Percentiles rank a stretch among this genome's conserved stretches.
phyloP scores from a whole-genome alignment of 2,329 filamentous ascomycete genomes.

The Colletotrichum coccodes region DNA sequence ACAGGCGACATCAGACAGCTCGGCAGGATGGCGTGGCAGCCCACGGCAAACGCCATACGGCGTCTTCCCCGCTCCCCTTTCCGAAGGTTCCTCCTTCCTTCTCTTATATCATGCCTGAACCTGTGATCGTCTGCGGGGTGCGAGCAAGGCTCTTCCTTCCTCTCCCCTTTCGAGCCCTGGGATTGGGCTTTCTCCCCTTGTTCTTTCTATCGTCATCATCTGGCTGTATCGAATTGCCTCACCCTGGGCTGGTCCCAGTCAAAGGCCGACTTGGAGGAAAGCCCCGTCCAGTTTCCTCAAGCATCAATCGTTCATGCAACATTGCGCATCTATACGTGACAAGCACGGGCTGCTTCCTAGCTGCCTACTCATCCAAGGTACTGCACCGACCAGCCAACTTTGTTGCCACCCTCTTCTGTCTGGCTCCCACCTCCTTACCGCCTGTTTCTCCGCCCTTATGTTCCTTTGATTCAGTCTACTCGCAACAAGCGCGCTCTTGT shows the following conservation, averaged over 20 bases:
- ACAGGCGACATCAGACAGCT: conserved; percentile 22
- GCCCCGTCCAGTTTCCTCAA: conserved; percentile 5
- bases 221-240: neutral
- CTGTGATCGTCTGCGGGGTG: conserved; percentile 18
- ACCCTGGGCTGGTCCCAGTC: conserved; percentile 19
- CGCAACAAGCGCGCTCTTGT: conserved; percentile 13
- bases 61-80: neutral
- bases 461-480: conserved; percentile 13
- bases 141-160: conserved; percentile 18
- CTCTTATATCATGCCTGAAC: conserved; percentile 22
- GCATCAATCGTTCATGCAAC: conserved; percentile 14
- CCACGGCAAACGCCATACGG: neutral
- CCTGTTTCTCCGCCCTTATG: conserved; percentile 8
- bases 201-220: neutral
- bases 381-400: neutral
- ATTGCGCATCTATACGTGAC: neutral
- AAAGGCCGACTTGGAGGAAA: neutral
- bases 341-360: neutral
- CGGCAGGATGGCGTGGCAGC: neutral
- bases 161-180: neutral
- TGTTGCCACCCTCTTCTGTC: neutral
- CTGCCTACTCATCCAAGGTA: neutral
- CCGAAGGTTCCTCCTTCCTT: neutral
- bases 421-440: neutral
- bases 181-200: conserved; percentile 2